A percentile compares a stretch with the other conserved stretches of the same genome.
Conservation (phyloP, 768 basidiomycete genomes). For the Russula brevipes region DNA sequence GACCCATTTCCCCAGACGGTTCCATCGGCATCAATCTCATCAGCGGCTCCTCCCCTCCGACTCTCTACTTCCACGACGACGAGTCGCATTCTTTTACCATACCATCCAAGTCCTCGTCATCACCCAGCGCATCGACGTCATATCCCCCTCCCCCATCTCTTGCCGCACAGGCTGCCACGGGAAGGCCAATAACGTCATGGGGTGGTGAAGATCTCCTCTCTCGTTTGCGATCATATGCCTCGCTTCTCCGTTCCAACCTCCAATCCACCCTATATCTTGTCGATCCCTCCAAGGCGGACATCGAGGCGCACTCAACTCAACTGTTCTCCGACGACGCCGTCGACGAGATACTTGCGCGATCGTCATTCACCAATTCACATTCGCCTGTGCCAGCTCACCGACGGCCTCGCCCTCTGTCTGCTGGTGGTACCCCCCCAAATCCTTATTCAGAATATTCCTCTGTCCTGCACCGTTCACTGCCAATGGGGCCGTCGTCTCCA, state of each 20-base stretch:
- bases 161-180: conserved; percentile 38
- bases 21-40: conserved; percentile 86
- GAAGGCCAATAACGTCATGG: conserved; percentile 51
- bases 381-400: conserved; percentile 84
- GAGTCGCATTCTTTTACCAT: conserved; percentile 78
- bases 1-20: conserved; percentile 51
- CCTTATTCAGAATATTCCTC: conserved; percentile 66
- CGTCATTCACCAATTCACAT: conserved; percentile 68
- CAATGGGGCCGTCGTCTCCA: conserved; percentile 47
- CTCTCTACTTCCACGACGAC: conserved; percentile 94
- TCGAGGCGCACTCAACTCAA: conserved; percentile 84
- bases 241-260: conserved; percentile 78
- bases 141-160: conserved; percentile 62
- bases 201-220: conserved; percentile 83
- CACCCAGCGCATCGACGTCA: conserved; percentile 38
- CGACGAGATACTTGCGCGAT: conserved; percentile 78
- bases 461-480: conserved; percentile 72
- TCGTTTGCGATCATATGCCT: conserved; percentile 69
- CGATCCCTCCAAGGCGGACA: conserved; percentile 89
- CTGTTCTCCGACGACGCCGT: conserved; percentile 83
- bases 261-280: conserved; percentile 84
- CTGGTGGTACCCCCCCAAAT: conserved; percentile 35
- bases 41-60: conserved; percentile 79
- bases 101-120: conserved; percentile 39
- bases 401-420: conserved; percentile 60